phyloP scores from a whole-genome alignment of 371 early-diverging fungal genomes.

The Sporodiniella umbellata region DNA sequence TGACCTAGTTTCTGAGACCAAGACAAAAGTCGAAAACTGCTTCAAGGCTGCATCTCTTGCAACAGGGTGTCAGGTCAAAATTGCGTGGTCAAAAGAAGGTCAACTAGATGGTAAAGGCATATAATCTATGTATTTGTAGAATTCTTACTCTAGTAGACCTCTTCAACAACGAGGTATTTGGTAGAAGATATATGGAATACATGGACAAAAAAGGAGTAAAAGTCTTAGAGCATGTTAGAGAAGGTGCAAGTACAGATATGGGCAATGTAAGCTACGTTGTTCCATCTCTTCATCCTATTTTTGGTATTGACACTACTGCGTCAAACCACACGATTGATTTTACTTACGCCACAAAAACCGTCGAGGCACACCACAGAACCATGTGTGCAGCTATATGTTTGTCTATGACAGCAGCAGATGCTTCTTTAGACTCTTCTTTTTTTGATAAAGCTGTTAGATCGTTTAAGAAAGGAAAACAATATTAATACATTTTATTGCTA shows the following conservation, averaged over 20 bases:
- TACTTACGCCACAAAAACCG: constrained; percentile 53
- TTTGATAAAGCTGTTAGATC: constrained; percentile 25
- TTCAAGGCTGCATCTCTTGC: constrained; percentile 66
- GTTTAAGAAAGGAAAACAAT: constrained; percentile 29
- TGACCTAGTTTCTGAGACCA: constrained; percentile 45
- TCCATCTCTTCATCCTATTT: constrained; percentile 21
- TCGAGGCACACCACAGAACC: constrained; percentile 59
- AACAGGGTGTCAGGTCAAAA: constrained; percentile 64
- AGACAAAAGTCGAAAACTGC: constrained; percentile 45
- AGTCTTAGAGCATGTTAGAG: constrained; percentile 37
- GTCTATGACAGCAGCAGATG: constrained; percentile 34
- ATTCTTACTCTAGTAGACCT: constrained; percentile 37
- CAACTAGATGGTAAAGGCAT: constrained; percentile 23
- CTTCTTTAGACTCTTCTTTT: constrained; percentile 24
- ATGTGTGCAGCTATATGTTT: constrained; percentile 47
- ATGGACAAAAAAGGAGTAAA: constrained; percentile 44
- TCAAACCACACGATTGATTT: constrained; percentile 49
- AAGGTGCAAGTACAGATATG: constrained; percentile 68
- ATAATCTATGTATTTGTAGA: neutral
- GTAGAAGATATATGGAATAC: constrained; percentile 48
- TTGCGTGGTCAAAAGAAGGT: constrained; percentile 41
- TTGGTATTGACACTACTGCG: constrained; percentile 17
- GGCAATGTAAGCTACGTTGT: constrained; percentile 60
- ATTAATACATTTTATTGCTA: constrained; percentile 1
- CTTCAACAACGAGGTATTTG: constrained; percentile 55